These are phyloP conservation scores for Prasinococcaceae sp. DNA, from an alignment of 139 green algal genomes.

Conservation along the genomic window DNA sequence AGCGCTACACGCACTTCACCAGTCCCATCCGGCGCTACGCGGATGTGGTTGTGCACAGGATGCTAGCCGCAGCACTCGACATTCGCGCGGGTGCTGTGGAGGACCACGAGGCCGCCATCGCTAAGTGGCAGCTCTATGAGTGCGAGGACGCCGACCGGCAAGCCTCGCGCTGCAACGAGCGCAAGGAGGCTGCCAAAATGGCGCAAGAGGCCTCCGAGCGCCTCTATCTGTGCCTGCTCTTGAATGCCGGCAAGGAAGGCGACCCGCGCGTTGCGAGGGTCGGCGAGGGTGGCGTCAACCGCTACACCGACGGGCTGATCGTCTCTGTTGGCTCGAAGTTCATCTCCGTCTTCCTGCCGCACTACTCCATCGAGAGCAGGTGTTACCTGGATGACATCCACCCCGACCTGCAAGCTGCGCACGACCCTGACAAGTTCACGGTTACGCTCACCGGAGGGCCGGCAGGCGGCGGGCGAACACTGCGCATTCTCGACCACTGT, in stretches of 20 bases:
- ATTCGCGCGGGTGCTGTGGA: background rate
- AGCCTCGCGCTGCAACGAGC: slow-evolving; percentile 54
- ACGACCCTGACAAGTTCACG: too few species aligned
- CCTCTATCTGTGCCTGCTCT: slow-evolving; percentile 63
- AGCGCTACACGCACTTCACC: slow-evolving; percentile 83
- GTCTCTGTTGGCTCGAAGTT: slow-evolving; percentile 48
- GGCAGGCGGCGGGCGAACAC: too few species aligned
- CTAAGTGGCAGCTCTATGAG: background rate
- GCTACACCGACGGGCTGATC: slow-evolving; percentile 32
- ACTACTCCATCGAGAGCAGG: too few species aligned
- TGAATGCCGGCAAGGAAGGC: slow-evolving; percentile 36
- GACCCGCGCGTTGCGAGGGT: background rate
- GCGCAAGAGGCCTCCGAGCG: slow-evolving; percentile 49
- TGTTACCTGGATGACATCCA: too few species aligned
- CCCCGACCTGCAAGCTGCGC: too few species aligned
- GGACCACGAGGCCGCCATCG: background rate
- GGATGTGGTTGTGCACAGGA: slow-evolving; percentile 76
- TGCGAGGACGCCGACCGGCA: slow-evolving; percentile 3
- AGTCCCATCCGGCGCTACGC: slow-evolving; percentile 82
- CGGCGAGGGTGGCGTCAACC: background rate
- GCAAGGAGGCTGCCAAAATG: slow-evolving; percentile 33
- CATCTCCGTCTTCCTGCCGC: slow-evolving; percentile 57
- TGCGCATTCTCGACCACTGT: too few species aligned
- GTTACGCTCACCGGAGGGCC: too few species aligned
- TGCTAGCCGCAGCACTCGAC: slow-evolving; percentile 7